A percentile compares a stretch with the other conserved stretches of the same genome.
Conservation (phyloP, 371 early-diverging fungal species). For the Massospora cicadina region DNA sequence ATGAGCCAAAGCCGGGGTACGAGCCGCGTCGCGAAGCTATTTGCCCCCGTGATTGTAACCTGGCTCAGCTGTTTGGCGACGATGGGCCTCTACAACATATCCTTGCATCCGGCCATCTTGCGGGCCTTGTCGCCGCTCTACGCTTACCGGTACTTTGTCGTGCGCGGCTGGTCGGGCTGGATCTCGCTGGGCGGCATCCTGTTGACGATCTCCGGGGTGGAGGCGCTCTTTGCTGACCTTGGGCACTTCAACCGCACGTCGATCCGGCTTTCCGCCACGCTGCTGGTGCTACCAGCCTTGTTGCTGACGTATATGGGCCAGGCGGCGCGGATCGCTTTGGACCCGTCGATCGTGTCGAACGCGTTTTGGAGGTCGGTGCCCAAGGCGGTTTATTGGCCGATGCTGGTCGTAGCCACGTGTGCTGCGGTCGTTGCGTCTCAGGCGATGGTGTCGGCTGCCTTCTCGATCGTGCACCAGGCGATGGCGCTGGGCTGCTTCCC, state of each 20-base stretch:
- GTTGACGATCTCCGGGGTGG: constrained; percentile 26
- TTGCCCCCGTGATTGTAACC: constrained; percentile 26
- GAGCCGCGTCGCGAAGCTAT: constrained; percentile 19
- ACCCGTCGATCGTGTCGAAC: constrained; percentile 16
- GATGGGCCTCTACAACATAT: constrained; percentile 30
- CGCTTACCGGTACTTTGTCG: constrained; percentile 16
- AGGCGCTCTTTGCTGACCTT: constrained; percentile 31
- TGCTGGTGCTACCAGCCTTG: constrained; percentile 18
- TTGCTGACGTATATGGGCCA: constrained; percentile 23
- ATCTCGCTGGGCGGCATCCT: constrained; percentile 21
- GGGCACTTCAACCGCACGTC: constrained; percentile 26
- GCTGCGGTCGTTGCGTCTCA: constrained; percentile 40
- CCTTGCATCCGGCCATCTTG: constrained; percentile 14
- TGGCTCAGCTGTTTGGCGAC: constrained; percentile 25
- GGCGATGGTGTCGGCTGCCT: constrained; percentile 31
- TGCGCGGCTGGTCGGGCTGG: constrained; percentile 15
- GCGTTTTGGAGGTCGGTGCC: constrained; percentile 11
- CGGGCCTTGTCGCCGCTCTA: constrained; percentile 19
- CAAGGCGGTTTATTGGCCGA: constrained; percentile 15
- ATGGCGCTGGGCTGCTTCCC: constrained; percentile 33
- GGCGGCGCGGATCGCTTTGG: constrained; percentile 21
- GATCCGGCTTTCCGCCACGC: constrained; percentile 21
- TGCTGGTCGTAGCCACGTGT: constrained; percentile 25
- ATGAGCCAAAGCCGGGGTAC: constrained; percentile 29
- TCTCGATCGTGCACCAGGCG: constrained; percentile 32